These are phyloP conservation scores for Salix exigua DNA, from an alignment of 345 rosid species.

Conservation along the genomic window DNA sequence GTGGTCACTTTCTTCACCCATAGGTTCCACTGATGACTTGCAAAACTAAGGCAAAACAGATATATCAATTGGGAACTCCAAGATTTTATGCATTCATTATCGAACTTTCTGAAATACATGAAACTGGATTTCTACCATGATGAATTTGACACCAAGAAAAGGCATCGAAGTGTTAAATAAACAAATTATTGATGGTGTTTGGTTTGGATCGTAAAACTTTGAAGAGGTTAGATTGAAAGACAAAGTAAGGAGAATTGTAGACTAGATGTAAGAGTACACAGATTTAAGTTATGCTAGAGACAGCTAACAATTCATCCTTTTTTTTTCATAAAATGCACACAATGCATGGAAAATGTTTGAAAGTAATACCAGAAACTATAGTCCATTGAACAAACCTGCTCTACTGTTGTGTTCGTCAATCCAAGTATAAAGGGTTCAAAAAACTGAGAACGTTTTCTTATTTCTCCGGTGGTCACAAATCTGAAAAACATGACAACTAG, in stretches of 20 bases:
- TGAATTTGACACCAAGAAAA: neutral
- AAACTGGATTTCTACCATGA: neutral
- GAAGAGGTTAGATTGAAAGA: neutral
- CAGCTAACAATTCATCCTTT: neutral
- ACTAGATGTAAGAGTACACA: neutral
- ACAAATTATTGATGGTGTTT: neutral
- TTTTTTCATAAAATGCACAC: neutral
- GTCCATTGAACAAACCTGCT: conserved; percentile 64
- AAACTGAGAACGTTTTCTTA: conserved; percentile 78
- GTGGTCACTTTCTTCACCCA: conserved; percentile 99
- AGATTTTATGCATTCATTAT: neutral
- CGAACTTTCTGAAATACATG: neutral
- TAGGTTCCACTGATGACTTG: conserved; percentile 98
- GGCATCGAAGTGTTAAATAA: neutral
- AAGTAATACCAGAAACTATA: neutral
- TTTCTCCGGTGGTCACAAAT: conserved; percentile 95
- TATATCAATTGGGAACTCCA: conserved; percentile 3
- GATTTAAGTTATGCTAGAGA: neutral
- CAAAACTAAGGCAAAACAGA: conserved; percentile 64
- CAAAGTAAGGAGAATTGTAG: neutral
- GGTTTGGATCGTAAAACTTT: neutral
- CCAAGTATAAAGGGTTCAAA: conserved; percentile 90
- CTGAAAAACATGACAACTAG: conserved; percentile 99
- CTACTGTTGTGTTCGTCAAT: conserved; percentile 74
- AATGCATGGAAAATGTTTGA: conserved; percentile 6